A percentile compares a stretch with the other conserved stretches of the same genome.
These are phyloP conservation scores for Linum usitatissimum DNA, from an alignment of 345 rosid species.

Conservation along the genomic window DNA sequence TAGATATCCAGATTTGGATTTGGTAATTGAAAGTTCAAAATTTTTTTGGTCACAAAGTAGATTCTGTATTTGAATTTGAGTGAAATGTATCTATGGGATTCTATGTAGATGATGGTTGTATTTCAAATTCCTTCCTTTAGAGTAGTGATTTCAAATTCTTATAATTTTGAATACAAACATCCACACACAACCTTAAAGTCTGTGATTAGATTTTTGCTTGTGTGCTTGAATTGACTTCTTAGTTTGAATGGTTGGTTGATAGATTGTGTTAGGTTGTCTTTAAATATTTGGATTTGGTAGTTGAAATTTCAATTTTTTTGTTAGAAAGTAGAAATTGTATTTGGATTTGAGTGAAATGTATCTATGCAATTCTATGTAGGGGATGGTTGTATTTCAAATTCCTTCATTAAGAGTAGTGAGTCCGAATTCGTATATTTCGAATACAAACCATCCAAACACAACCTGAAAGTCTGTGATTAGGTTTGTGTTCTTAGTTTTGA, in stretches of 20 bases:
- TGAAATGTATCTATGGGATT: too few relatives aligned
- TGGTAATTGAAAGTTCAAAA: background rate
- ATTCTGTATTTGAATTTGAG: background rate
- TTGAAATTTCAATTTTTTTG: background rate
- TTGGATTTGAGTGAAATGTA: background rate
- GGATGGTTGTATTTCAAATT: too few relatives aligned
- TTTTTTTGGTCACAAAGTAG: background rate
- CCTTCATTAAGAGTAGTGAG: too few relatives aligned
- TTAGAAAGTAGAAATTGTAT: background rate
- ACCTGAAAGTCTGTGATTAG: background rate
- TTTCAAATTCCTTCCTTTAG: too few relatives aligned
- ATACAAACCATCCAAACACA: background rate
- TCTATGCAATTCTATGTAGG: too few relatives aligned
- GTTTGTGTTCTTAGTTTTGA: too few relatives aligned
- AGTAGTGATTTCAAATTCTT: too few relatives aligned
- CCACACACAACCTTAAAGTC: background rate
- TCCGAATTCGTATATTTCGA: background rate
- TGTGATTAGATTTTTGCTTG: background rate
- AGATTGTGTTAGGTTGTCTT: background rate
- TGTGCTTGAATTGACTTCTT: too few relatives aligned
- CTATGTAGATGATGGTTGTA: too few relatives aligned
- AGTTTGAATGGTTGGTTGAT: too few relatives aligned
- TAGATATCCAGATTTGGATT: too few relatives aligned
- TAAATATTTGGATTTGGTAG: background rate
- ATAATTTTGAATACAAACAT: background rate